A percentile compares a stretch with the other conserved stretches of the same genome.
Conservation (phyloP, 352 stramenopile species). For the Thalassiosira mediterranea region DNA sequence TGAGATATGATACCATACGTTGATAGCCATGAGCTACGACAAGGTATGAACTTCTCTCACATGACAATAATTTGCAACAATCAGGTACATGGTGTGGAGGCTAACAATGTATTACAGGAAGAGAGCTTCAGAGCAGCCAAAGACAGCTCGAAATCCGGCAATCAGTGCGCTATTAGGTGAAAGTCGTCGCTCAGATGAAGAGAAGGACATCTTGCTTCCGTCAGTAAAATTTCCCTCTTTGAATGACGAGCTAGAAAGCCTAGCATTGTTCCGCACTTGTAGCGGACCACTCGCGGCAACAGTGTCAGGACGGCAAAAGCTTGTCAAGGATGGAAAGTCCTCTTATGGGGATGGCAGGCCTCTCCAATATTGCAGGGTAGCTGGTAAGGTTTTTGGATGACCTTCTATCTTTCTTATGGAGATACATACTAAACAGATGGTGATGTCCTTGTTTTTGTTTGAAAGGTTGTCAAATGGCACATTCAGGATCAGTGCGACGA, state of each 20-base stretch:
- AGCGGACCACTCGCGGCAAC: constrained; percentile 8
- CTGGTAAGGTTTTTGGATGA: constrained; percentile 6
- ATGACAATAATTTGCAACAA: no score
- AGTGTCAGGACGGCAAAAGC: constrained; percentile 1
- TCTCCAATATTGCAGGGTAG: constrained; percentile 3
- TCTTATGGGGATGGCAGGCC: constrained; percentile 11
- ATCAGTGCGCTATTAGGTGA: constrained; percentile 10
- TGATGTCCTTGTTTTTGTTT: no score
- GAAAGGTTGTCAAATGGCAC: no score
- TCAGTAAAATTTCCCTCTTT: constrained; percentile 10
- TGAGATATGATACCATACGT: background rate
- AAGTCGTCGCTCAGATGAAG: background rate
- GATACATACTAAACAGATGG: no score
- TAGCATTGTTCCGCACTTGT: constrained; percentile 2
- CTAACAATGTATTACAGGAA: constrained; percentile 7
- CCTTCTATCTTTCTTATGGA: background rate
- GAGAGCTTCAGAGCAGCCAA: background rate
- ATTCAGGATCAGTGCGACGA: no score
- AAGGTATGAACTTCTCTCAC: no score
- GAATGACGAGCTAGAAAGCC: constrained; percentile 9
- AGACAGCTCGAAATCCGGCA: background rate
- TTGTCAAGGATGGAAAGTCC: background rate
- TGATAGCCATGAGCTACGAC: background rate
- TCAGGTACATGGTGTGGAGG: constrained; percentile 3
- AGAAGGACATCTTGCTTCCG: background rate